These are phyloP conservation scores for Trichophyton simii DNA, from an alignment of 2,329 filamentous ascomycete species.

Conservation along the genomic window DNA sequence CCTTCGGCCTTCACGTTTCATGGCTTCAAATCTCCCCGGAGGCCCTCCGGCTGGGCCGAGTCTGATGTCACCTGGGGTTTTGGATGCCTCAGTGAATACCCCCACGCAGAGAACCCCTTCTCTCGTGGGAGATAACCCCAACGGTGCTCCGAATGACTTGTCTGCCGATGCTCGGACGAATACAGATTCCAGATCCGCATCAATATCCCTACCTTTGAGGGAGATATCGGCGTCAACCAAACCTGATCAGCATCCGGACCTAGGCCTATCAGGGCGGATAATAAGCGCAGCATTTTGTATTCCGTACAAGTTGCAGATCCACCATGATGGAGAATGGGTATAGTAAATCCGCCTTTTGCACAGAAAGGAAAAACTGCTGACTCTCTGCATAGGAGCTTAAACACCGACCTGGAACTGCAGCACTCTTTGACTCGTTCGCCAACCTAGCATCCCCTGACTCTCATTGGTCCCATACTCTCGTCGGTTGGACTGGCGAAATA, in stretches of 20 bases:
- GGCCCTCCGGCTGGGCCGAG: not conserved
- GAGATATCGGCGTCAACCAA: conserved; percentile 30
- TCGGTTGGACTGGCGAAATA: conserved; percentile 91
- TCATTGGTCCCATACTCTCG: conserved; percentile 81
- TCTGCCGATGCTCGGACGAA: not conserved
- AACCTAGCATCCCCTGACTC: conserved; percentile 73
- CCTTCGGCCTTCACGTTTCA: not conserved
- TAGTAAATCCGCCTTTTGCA: conserved; percentile 13
- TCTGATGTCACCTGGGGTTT: not conserved
- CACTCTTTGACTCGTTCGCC: conserved; percentile 80
- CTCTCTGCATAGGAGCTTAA: conserved; percentile 50
- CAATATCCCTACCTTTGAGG: not conserved
- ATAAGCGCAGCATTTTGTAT: conserved; percentile 54
- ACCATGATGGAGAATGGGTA: conserved; percentile 45
- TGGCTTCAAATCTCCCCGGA: not conserved
- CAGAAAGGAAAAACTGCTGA: not conserved
- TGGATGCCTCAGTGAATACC: not conserved
- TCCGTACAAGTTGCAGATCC: conserved; percentile 47
- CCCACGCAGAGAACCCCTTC: not conserved
- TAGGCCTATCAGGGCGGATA: conserved; percentile 48
- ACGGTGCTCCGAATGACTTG: not conserved
- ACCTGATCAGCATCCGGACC: conserved; percentile 39
- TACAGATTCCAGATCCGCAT: not conserved
- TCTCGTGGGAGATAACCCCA: not conserved
- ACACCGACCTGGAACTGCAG: conserved; percentile 72